A percentile compares a stretch with the other conserved stretches of the same genome.
phyloP scores from a whole-genome alignment of 2,329 filamentous ascomycete genomes.

The Ophiocordyceps camponoti-saundersi region DNA sequence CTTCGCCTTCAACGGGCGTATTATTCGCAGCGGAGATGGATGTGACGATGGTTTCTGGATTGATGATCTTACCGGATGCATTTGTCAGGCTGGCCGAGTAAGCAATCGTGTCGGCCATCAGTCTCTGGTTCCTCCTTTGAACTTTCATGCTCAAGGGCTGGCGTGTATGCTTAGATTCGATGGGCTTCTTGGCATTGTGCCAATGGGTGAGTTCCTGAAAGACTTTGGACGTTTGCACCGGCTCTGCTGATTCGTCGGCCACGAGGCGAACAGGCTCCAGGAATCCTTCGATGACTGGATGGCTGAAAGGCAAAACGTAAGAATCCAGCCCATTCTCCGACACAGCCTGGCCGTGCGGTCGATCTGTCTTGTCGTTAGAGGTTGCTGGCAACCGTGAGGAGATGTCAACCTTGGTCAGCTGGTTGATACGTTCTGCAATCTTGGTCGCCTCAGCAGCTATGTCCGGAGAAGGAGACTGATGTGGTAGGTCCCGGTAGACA shows the following conservation, averaged over 20 bases:
- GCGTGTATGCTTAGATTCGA: conserved; percentile 19
- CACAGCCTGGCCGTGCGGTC: neutral
- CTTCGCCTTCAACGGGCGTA: neutral
- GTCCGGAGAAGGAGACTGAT: neutral
- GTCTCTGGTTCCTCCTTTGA: conserved; percentile 38
- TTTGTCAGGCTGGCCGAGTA: conserved; percentile 58
- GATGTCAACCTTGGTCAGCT: neutral
- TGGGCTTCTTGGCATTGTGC: conserved; percentile 39
- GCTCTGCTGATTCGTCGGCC: conserved; percentile 10
- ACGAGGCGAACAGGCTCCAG: conserved; percentile 23
- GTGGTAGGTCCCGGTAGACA: conserved; percentile 5
- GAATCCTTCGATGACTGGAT: conserved; percentile 27
- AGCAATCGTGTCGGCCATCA: conserved; percentile 48
- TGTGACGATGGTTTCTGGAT: conserved; percentile 45
- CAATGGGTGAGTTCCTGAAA: conserved; percentile 39
- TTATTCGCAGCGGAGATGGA: conserved; percentile 1
- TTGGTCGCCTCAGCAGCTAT: neutral
- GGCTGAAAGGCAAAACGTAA: conserved; percentile 26
- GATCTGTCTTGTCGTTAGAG: neutral
- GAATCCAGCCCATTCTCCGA: neutral
- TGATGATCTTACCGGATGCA: conserved; percentile 40
- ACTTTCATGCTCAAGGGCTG: conserved; percentile 11
- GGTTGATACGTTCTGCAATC: neutral
- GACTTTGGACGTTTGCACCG: conserved; percentile 12
- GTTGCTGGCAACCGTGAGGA: neutral